These are phyloP conservation scores for Gardenia jasminoides DNA, from an alignment of 257 asterid species.

Conservation along the genomic window DNA sequence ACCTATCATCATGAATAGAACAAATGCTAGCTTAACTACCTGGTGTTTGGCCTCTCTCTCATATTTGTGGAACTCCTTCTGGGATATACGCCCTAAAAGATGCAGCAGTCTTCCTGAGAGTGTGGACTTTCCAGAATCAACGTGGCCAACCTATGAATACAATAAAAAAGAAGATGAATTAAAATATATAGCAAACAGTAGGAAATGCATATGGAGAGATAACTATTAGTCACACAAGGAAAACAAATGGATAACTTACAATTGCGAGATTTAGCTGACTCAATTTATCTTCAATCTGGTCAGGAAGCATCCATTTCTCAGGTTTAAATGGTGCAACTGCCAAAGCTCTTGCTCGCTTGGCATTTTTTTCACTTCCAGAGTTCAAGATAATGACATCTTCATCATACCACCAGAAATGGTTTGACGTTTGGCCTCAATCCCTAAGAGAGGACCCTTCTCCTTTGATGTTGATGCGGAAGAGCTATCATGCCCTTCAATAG, in stretches of 20 bases:
- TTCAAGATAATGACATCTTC: slow-evolving; percentile 43
- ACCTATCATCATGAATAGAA: slow-evolving; percentile 16
- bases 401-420: slow-evolving; percentile 30
- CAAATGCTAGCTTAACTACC: slow-evolving; percentile 31
- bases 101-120: slow-evolving; percentile 95
- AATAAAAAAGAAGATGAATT: slow-evolving; percentile 12
- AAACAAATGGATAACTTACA: slow-evolving; percentile 41
- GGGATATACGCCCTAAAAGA: slow-evolving; percentile 78
- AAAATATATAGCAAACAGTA: neutral
- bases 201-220: neutral
- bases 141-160: slow-evolving; percentile 85
- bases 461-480: slow-evolving; percentile 45
- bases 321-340: slow-evolving; percentile 53
- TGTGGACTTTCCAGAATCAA: slow-evolving; percentile 98
- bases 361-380: slow-evolving; percentile 38
- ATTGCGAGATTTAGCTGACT: slow-evolving; percentile 91
- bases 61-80: slow-evolving; percentile 77
- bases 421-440: slow-evolving; percentile 36
- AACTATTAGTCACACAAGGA: slow-evolving; percentile 1
- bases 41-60: slow-evolving; percentile 88
- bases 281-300: slow-evolving; percentile 46
- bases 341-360: slow-evolving; percentile 35
- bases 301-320: slow-evolving; percentile 71
- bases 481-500: slow-evolving; percentile 37
- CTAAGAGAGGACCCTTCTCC: slow-evolving; percentile 36